Percentiles rank a stretch among this genome's conserved stretches.
Conservation (phyloP, 768 basidiomycete species). For the Lyophyllum shimeji region DNA sequence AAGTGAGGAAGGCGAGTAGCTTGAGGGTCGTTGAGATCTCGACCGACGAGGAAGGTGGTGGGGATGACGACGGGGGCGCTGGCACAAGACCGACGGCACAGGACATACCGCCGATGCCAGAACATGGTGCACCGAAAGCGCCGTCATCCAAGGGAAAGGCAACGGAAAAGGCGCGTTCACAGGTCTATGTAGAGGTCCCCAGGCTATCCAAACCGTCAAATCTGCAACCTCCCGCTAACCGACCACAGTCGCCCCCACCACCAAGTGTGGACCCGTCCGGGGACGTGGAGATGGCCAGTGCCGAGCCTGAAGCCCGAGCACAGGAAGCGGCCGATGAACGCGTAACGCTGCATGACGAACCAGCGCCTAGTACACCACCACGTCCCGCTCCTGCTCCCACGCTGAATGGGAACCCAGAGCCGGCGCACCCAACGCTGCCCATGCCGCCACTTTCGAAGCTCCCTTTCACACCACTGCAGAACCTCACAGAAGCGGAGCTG, state of each 20-base stretch:
- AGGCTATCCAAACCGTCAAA: neutral
- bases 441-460: slow-evolving; percentile 45
- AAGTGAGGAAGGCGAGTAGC: slow-evolving; percentile 14
- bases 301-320: slow-evolving; percentile 9
- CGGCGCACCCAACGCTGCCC: slow-evolving; percentile 2
- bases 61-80: slow-evolving; percentile 17
- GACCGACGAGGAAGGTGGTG: slow-evolving; percentile 35
- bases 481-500: slow-evolving; percentile 64
- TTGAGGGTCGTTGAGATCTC: slow-evolving; percentile 42
- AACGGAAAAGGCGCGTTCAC: neutral
- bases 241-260: slow-evolving; percentile 4
- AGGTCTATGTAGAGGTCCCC: slow-evolving; percentile 8
- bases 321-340: neutral
- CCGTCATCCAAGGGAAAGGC: neutral
- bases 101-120: neutral
- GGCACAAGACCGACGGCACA: slow-evolving; percentile 2
- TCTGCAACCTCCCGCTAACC: neutral
- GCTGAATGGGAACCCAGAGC: slow-evolving; percentile 4
- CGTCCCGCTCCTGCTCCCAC: slow-evolving; percentile 11
- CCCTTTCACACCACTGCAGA: slow-evolving; percentile 41
- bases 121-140: neutral
- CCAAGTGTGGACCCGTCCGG: slow-evolving; percentile 3
- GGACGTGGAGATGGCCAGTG: slow-evolving; percentile 30
- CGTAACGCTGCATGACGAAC: neutral
- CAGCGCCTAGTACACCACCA: slow-evolving; percentile 11